Base-by-base conservation (phyloP, 2,329 filamentous ascomycete species). In the Phyllosticta paracitricarpa region DNA sequence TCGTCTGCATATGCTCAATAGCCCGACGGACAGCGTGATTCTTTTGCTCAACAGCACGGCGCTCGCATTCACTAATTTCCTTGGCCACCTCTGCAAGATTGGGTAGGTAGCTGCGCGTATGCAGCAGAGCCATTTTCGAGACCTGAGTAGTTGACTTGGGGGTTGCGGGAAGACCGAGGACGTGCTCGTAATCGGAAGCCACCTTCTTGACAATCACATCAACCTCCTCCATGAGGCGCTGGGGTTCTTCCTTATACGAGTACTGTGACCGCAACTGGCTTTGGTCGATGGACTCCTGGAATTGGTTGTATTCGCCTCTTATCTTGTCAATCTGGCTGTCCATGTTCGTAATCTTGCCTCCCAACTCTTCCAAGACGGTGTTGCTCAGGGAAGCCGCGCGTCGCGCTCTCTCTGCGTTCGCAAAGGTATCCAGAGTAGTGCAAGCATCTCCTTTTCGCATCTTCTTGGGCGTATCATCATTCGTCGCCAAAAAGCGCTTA, bases 141-240 rank as follows among this genome's bases (percentile, higher is more conserved):
- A 83, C 81, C 64, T 82, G 82, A 6, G 82, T 78, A 51, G 85
- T 76, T 4, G 83, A 81, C 66, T 86, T 87, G n/a, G 86, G 78
- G 51, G 86, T 86, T 65, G 84, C 84, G 1, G 84, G 78, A 64
- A 91, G 86, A 5, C 82, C 81, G 54, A 91, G 78, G 10, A 91
- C 84, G 65, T 89, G 87, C 66, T 91, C 87, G 69, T 91, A 89
- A 73, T 97, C 94, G 5, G 87, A 89, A 56, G 87, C 85, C 57
- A 99, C 89, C 75, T 97, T 97, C 68, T 86, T 91, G 58, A 87
- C 86, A 61, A 97, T 81, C 0, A 89, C 88, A 70, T 93, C 87
- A 53, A 97, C 91, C 71, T 97, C 94, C 64, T 91, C 83, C 57
- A 94, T 79, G 6, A 96, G 78, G 64, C 88, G 85, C 24, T 78